Evolutionary conservation across 2,329 filamentous ascomycete species (phyloP).

Genomic region (Byssochlamys sp.): DNA sequence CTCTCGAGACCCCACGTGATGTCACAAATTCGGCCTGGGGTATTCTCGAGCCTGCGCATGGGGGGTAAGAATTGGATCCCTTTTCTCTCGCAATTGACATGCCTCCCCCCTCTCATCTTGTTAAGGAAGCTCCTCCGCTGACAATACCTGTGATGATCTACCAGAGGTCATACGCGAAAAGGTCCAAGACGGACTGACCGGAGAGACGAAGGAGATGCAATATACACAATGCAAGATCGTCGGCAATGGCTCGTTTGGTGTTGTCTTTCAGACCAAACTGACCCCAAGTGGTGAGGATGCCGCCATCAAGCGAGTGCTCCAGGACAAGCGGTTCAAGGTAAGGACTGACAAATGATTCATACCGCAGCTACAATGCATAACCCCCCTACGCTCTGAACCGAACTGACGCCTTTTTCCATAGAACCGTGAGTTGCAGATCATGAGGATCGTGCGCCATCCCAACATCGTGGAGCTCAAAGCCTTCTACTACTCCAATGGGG

Average conservation of each 20-base stretch:
- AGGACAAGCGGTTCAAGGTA: slow-evolving; percentile 99
- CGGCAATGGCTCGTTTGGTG: slow-evolving; percentile 95
- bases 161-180: slow-evolving; percentile 96
- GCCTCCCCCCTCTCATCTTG: slow-evolving; percentile 12
- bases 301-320: slow-evolving; percentile 95
- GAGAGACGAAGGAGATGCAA: slow-evolving; percentile 90
- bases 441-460: slow-evolving; percentile 96
- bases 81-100: slow-evolving; percentile 9
- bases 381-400: not conserved
- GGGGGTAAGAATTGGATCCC: slow-evolving; percentile 62
- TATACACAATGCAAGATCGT: slow-evolving; percentile 99
- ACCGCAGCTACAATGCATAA: not conserved
- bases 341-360: slow-evolving; percentile 8
- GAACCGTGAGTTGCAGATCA: slow-evolving; percentile 98
- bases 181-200: slow-evolving; percentile 94
- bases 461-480: slow-evolving; percentile 99
- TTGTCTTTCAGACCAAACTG: slow-evolving; percentile 97
- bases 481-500: slow-evolving; percentile 98
- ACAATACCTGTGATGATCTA: slow-evolving; percentile 15
- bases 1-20: slow-evolving; percentile 42
- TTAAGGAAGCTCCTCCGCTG: slow-evolving; percentile 1
- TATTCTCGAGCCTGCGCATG: slow-evolving; percentile 84
- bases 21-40: slow-evolving; percentile 85
- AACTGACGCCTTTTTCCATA: slow-evolving; percentile 36
- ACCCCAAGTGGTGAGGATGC: slow-evolving; percentile 96